phyloP scores from a whole-genome alignment of 805 yeast genomes.

The Candida maltosa region DNA sequence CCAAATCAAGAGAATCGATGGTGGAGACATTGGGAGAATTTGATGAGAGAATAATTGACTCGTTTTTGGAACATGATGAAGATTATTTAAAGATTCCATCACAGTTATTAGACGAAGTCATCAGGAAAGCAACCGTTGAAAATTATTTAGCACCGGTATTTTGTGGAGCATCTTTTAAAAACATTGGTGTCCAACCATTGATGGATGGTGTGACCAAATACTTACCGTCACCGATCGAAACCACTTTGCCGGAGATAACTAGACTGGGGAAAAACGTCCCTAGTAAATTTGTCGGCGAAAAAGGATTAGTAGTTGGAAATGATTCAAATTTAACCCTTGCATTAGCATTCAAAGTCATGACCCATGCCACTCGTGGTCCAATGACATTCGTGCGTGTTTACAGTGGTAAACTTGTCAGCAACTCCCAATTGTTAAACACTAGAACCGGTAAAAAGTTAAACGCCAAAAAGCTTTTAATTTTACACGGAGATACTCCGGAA shows the following conservation, averaged over 20 bases:
- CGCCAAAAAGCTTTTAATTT: slow-evolving; percentile 65
- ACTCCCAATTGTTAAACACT: slow-evolving; percentile 63
- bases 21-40: slow-evolving; percentile 82
- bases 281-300: slow-evolving; percentile 29
- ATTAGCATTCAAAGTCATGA: slow-evolving; percentile 86
- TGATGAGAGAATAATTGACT: slow-evolving; percentile 74
- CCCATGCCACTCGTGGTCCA: slow-evolving; percentile 78
- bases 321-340: slow-evolving; percentile 68
- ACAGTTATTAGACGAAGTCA: slow-evolving; percentile 50
- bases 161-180: slow-evolving; percentile 90
- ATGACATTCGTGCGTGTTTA: slow-evolving; percentile 88
- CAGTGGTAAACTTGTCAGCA: slow-evolving; percentile 68
- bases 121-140: slow-evolving; percentile 60
- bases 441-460: slow-evolving; percentile 65
- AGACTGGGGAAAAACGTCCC: slow-evolving; percentile 11
- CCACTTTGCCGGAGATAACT: slow-evolving; percentile 51
- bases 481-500: slow-evolving; percentile 86
- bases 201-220: slow-evolving; percentile 77
- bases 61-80: slow-evolving; percentile 67
- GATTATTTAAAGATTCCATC: slow-evolving; percentile 67
- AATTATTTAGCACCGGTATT: slow-evolving; percentile 70
- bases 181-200: slow-evolving; percentile 93
- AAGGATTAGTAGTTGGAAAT: slow-evolving; percentile 52
- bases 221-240: slow-evolving; percentile 79
- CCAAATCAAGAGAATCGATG: slow-evolving; percentile 64